Conservation (phyloP, 2,329 filamentous ascomycete species). For the Verticillium klebahnii region DNA sequence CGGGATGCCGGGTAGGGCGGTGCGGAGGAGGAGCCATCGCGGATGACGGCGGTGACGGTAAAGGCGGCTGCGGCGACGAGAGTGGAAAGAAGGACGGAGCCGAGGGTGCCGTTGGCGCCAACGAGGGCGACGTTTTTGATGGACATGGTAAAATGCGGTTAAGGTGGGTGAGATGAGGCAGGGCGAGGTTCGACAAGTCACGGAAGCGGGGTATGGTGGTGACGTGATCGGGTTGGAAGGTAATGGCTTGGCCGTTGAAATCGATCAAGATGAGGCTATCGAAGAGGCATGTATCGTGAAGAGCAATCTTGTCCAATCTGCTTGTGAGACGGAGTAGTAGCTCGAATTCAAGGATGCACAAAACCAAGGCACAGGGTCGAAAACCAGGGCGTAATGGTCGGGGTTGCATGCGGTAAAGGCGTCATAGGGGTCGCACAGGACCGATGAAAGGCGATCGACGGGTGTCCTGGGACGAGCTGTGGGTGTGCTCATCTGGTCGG, state of each 20-base stretch:
- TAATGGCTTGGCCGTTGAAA: not conserved
- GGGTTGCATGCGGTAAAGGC: not conserved
- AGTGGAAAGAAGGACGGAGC: slow-evolving; percentile 24
- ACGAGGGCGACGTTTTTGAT: slow-evolving; percentile 30
- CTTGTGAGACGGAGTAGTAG: not conserved
- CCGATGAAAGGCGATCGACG: not conserved
- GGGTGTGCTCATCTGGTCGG: not conserved
- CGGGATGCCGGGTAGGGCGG: slow-evolving; percentile 11
- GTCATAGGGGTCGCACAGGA: not conserved
- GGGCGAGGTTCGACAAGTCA: not conserved
- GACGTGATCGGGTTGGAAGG: not conserved
- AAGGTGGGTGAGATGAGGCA: not conserved
- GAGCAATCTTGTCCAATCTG: not conserved
- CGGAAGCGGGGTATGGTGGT: not conserved
- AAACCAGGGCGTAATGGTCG: not conserved
- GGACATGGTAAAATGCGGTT: slow-evolving; percentile 16
- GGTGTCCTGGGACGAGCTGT: not conserved
- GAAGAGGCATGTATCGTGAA: not conserved
- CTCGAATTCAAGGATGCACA: not conserved
- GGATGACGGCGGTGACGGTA: slow-evolving; percentile 26
- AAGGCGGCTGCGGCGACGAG: slow-evolving; percentile 23
- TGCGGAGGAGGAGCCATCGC: slow-evolving; percentile 23
- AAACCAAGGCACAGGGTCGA: not conserved
- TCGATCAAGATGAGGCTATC: not conserved
- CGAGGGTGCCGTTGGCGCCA: slow-evolving; percentile 32